These are phyloP conservation scores for Phialophora expanda DNA, from an alignment of 2,329 filamentous ascomycete species.

Conservation along the genomic window DNA sequence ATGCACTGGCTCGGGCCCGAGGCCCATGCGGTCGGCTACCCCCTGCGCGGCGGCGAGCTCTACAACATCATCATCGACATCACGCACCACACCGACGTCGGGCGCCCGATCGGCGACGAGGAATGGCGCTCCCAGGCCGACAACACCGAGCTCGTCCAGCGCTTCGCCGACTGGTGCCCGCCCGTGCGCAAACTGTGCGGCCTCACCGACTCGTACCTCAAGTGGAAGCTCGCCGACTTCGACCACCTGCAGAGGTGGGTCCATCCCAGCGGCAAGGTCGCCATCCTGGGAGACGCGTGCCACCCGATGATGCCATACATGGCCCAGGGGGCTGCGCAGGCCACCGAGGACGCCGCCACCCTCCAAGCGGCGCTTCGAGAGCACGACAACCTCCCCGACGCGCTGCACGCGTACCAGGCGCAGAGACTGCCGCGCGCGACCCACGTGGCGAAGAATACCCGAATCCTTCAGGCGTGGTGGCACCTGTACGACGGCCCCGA, in stretches of 20 bases:
- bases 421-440: slow-evolving; percentile 34
- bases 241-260: slow-evolving; percentile 43
- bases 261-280: slow-evolving; percentile 41
- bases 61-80: slow-evolving; percentile 45
- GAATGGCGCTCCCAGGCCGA: slow-evolving; percentile 42
- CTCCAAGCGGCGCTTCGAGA: slow-evolving; percentile 23
- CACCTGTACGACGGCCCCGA: slow-evolving; percentile 43
- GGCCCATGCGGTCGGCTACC: slow-evolving; percentile 44
- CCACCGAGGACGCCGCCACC: slow-evolving; percentile 50
- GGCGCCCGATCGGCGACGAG: slow-evolving; percentile 35
- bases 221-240: slow-evolving; percentile 40
- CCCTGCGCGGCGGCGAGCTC: slow-evolving; percentile 41
- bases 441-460: slow-evolving; percentile 42
- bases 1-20: slow-evolving; percentile 44
- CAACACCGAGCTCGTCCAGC: slow-evolving; percentile 40
- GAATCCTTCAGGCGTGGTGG: slow-evolving; percentile 43
- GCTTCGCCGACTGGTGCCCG: slow-evolving; percentile 43
- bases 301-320: slow-evolving; percentile 55
- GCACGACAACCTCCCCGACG: slow-evolving; percentile 20
- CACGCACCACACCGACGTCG: slow-evolving; percentile 37
- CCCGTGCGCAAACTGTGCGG: slow-evolving; percentile 42
- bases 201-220: slow-evolving; percentile 37
- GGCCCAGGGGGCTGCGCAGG: slow-evolving; percentile 53
- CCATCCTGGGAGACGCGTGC: slow-evolving; percentile 51
- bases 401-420: slow-evolving; percentile 54